Percentiles rank a stretch among this genome's conserved stretches.
Conservation (phyloP, 2,329 filamentous ascomycete genomes). For the Gaeumannomyces sp. region DNA sequence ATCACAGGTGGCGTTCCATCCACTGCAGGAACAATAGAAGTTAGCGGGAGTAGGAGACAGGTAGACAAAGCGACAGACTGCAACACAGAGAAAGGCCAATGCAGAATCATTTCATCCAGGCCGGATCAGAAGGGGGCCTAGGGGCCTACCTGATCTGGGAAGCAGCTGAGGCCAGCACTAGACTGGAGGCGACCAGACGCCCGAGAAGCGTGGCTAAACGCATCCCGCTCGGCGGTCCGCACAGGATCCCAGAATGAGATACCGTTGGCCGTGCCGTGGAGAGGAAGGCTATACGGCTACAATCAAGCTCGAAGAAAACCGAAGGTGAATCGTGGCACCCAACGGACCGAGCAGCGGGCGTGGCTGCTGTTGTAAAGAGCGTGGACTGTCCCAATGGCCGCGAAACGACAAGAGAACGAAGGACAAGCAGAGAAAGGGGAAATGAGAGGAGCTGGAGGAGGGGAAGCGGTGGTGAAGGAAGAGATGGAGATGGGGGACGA, state of each 20-base stretch:
- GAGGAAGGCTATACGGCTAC: neutral
- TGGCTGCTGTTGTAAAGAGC: neutral
- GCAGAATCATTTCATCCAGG: neutral
- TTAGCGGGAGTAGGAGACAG: slow-evolving; percentile 10
- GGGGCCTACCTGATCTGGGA: slow-evolving; percentile 3
- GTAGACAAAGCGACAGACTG: neutral
- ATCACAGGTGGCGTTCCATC: slow-evolving; percentile 30
- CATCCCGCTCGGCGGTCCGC: slow-evolving; percentile 26
- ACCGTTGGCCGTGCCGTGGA: neutral
- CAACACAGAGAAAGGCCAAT: neutral
- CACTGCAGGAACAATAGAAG: slow-evolving; percentile 14
- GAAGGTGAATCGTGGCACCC: neutral
- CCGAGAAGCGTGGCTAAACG: slow-evolving; percentile 29
- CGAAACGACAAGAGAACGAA: neutral
- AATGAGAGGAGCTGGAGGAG: slow-evolving; percentile 11
- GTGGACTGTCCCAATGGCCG: neutral
- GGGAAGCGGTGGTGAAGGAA: neutral
- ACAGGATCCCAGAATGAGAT: neutral
- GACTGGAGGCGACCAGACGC: slow-evolving; percentile 29
- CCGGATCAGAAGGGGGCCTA: neutral
- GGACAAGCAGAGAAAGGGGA: slow-evolving; percentile 15
- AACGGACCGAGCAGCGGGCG: too few relatives aligned
- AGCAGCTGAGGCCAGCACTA: slow-evolving; percentile 27
- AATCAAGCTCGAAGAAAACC: neutral
- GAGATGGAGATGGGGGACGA: slow-evolving; percentile 7